phyloP scores from a whole-genome alignment of 805 yeast genomes.

The Candida maris region DNA sequence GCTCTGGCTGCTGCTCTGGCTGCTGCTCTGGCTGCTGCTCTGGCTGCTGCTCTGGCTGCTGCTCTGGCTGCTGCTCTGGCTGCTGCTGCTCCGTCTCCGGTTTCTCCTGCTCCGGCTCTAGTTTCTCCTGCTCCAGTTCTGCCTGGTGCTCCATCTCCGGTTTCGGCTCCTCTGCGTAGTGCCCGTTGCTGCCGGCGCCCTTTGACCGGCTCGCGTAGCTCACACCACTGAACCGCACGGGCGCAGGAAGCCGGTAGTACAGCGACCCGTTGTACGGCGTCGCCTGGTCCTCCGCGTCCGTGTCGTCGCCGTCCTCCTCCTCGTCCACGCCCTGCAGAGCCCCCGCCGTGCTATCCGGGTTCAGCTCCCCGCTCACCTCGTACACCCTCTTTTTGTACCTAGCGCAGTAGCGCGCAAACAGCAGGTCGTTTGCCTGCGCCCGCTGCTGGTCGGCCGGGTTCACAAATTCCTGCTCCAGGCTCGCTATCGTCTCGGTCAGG shows the following conservation, averaged over 20 bases:
- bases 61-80: too few species aligned
- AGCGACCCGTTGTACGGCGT: constrained; percentile 11
- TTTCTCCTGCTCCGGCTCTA: background rate
- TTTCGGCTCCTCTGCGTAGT: constrained; percentile 2
- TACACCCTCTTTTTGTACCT: constrained; percentile 19
- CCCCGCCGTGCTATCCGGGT: constrained; percentile 18
- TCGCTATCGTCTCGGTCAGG: constrained; percentile 12
- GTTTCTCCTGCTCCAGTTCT: background rate
- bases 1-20: too few species aligned
- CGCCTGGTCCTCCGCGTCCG: constrained; percentile 6
- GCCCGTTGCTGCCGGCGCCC: constrained; percentile 1
- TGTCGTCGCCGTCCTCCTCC: constrained; percentile 8
- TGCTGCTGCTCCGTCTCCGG: too few species aligned
- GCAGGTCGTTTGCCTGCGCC: constrained; percentile 17
- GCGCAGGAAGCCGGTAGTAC: constrained; percentile 17
- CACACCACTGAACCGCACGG: constrained; percentile 13
- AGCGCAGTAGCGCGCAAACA: constrained; percentile 16
- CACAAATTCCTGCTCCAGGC: constrained; percentile 20
- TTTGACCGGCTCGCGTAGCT: constrained; percentile 5
- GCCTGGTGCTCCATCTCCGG: background rate
- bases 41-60: too few species aligned
- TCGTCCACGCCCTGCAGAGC: constrained; percentile 12
- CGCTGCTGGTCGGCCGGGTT: constrained; percentile 18
- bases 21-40: too few species aligned
- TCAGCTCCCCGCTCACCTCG: constrained; percentile 23